These are phyloP conservation scores for Metschnikowia noctiluminum DNA, from an alignment of 805 yeast genomes.

Conservation along the genomic window DNA sequence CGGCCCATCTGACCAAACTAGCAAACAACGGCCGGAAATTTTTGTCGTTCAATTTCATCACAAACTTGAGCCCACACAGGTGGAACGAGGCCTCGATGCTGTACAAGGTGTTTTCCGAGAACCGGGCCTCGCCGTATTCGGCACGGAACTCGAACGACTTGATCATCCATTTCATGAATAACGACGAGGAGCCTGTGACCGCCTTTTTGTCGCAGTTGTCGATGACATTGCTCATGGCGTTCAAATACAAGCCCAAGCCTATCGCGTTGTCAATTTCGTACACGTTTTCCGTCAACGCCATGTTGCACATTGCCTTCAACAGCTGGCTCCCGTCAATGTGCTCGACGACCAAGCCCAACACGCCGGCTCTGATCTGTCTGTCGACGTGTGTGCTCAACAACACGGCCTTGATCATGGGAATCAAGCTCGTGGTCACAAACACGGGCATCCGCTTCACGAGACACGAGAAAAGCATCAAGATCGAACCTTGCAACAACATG, in stretches of 20 bases:
- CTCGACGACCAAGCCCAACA: conserved; percentile 58
- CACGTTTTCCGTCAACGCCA: conserved; percentile 52
- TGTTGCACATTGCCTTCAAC: conserved; percentile 54
- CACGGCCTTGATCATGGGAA: conserved; percentile 56
- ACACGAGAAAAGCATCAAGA: conserved; percentile 67
- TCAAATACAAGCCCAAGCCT: conserved; percentile 65
- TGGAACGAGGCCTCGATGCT: conserved; percentile 78
- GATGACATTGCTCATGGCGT: conserved; percentile 61
- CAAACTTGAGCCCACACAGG: conserved; percentile 67
- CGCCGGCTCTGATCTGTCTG: conserved; percentile 55
- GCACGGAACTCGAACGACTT: conserved; percentile 70
- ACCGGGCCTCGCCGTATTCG: conserved; percentile 38
- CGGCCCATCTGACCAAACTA: conserved; percentile 84
- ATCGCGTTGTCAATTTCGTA: conserved; percentile 32
- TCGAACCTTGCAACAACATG: conserved; percentile 60
- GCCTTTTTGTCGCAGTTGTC: conserved; percentile 69
- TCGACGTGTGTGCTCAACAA: conserved; percentile 59
- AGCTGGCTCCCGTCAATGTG: conserved; percentile 66
- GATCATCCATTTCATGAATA: conserved; percentile 65
- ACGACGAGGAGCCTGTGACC: conserved; percentile 66
- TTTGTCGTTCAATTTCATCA: conserved; percentile 90
- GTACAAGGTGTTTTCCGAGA: conserved; percentile 70
- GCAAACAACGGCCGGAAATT: conserved; percentile 91
- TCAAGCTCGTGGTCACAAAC: conserved; percentile 68
- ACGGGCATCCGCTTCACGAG: conserved; percentile 81